A percentile compares a stretch with the other conserved stretches of the same genome.
Conservation (phyloP, 1,284 basidiomycete species). For the Xanthoconium separans region DNA sequence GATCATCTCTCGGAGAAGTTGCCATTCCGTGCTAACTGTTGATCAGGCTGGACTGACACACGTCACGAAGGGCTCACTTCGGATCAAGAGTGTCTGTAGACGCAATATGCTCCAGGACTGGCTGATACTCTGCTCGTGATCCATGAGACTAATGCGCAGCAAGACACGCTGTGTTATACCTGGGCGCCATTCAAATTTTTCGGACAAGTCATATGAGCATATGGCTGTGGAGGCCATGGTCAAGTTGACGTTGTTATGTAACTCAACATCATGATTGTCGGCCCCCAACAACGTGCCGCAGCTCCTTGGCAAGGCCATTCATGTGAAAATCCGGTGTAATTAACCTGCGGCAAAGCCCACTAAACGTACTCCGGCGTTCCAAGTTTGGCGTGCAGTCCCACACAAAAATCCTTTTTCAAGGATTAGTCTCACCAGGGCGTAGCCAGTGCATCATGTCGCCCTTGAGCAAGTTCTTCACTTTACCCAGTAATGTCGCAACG, state of each 20-base stretch:
- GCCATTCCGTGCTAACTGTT: slow-evolving; percentile 68
- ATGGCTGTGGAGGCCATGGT: slow-evolving; percentile 22
- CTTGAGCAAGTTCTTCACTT: slow-evolving; percentile 5
- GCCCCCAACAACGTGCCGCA: not conserved
- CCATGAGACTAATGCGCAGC: slow-evolving; percentile 9
- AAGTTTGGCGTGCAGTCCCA: not conserved
- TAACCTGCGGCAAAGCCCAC: too few relatives aligned
- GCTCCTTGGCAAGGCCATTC: not conserved
- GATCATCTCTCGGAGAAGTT: slow-evolving; percentile 65
- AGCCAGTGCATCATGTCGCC: slow-evolving; percentile 17
- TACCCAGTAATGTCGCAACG: slow-evolving; percentile 8
- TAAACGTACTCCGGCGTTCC: too few relatives aligned
- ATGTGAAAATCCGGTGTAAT: too few relatives aligned
- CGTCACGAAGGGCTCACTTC: slow-evolving; percentile 46
- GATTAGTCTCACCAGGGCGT: not conserved
- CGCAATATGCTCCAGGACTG: slow-evolving; percentile 64
- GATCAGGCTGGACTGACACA: slow-evolving; percentile 9
- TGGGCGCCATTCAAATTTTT: slow-evolving; percentile 44
- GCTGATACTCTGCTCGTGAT: slow-evolving; percentile 54
- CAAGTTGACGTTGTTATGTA: too few relatives aligned
- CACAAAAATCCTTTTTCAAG: not conserved
- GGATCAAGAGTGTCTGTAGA: slow-evolving; percentile 61
- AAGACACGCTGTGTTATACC: slow-evolving; percentile 34
- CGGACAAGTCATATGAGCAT: slow-evolving; percentile 14
- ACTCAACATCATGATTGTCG: not conserved